phyloP scores from a whole-genome alignment of 2,329 filamentous ascomycete genomes.

The Zymoseptoria brevis region DNA sequence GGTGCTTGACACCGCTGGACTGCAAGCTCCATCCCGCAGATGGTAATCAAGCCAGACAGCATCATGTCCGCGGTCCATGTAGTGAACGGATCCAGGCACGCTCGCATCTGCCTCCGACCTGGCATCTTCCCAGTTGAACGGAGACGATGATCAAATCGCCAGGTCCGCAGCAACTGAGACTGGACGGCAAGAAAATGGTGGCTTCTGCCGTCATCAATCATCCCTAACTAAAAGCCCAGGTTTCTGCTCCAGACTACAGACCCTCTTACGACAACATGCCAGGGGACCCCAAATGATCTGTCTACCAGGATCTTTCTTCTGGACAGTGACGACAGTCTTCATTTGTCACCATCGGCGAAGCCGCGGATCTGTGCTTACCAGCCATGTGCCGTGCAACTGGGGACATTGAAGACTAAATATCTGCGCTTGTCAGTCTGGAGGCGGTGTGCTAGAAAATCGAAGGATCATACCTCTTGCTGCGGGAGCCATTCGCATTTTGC shows the following conservation, averaged over 20 bases:
- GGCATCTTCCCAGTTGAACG: background rate
- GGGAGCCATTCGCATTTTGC: conserved; percentile 17
- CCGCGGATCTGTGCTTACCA: background rate
- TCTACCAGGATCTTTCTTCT: background rate
- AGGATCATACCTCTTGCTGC: conserved; percentile 8
- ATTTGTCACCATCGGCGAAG: background rate
- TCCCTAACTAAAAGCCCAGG: background rate
- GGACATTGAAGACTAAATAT: conserved; percentile 18
- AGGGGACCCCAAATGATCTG: background rate
- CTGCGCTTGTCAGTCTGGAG: conserved; percentile 2
- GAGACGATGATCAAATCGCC: background rate
- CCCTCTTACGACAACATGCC: background rate
- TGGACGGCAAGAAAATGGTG: background rate
- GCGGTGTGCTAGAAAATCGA: background rate
- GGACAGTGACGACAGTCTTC: background rate
- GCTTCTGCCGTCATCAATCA: background rate
- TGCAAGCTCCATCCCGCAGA: background rate
- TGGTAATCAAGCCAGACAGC: background rate
- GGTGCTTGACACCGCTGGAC: background rate
- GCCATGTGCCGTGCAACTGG: conserved; percentile 1
- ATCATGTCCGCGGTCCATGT: background rate
- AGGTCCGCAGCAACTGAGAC: background rate
- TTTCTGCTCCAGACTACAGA: background rate
- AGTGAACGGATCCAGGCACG: background rate
- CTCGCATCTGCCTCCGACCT: background rate